These are phyloP conservation scores for Cunninghamia lanceolata DNA, from an alignment of 75 land plant genomes.

Conservation along the genomic window DNA sequence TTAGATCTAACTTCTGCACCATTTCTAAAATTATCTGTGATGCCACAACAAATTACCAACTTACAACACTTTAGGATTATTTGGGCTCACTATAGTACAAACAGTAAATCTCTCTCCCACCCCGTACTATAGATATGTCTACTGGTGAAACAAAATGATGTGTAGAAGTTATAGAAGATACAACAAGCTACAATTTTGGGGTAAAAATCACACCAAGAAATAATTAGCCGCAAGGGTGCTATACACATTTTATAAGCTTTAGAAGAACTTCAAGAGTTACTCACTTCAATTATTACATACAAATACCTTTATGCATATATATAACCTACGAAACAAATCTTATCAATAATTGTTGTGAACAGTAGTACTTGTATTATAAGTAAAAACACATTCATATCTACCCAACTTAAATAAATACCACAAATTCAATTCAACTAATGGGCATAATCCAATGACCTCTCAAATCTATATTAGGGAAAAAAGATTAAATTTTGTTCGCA, in stretches of 20 bases:
- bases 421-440: neutral
- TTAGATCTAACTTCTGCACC: neutral
- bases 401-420: neutral
- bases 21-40: neutral
- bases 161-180: neutral
- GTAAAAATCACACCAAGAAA: neutral
- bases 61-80: no score
- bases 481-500: no score
- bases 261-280: neutral
- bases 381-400: neutral
- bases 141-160: neutral
- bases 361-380: neutral
- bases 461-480: no score
- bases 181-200: neutral
- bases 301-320: neutral
- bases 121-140: neutral
- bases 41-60: neutral
- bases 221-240: neutral
- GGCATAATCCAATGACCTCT: no score
- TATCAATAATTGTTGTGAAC: neutral
- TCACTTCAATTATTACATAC: no score
- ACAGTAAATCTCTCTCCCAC: no score
- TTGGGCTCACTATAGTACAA: neutral
- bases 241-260: neutral
- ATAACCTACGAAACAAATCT: no score